Conservation (phyloP, 2,329 filamentous ascomycete species). For the Graphilbum ipis-grandicollis region DNA sequence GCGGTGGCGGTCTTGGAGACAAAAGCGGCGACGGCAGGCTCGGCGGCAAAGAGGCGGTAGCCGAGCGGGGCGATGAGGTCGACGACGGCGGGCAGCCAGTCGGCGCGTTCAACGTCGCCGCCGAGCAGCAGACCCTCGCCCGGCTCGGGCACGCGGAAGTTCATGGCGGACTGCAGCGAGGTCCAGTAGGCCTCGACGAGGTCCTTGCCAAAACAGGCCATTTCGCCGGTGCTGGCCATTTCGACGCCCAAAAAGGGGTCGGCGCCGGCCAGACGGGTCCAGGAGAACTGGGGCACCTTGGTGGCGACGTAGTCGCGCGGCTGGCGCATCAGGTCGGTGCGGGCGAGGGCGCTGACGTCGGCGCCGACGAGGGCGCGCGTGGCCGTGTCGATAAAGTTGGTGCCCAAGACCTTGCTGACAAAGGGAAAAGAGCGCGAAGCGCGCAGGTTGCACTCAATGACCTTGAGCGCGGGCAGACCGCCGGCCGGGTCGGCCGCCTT, state of each 20-base stretch:
- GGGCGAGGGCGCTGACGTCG: conserved; percentile 45
- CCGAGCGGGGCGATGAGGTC: conserved; percentile 77
- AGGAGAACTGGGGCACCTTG: conserved; percentile 98
- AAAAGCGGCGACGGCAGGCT: conserved; percentile 63
- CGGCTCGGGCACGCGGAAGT: conserved; percentile 90
- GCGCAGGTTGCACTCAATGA: conserved; percentile 96
- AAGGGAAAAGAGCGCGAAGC: conserved; percentile 96
- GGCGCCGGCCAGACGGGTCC: conserved; percentile 88
- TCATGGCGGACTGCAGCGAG: conserved; percentile 92
- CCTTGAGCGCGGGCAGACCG: conserved; percentile 61
- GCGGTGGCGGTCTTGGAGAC: conserved; percentile 53
- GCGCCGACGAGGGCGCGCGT: conserved; percentile 81
- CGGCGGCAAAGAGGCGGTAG: conserved; percentile 87
- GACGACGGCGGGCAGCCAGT: conserved; percentile 61
- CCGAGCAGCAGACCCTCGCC: conserved; percentile 93
- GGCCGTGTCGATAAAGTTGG: conserved; percentile 90
- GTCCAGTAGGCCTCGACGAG: conserved; percentile 99
- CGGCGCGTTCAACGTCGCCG: conserved; percentile 44
- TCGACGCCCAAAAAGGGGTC: conserved; percentile 95
- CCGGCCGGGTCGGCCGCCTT: conserved; percentile 69
- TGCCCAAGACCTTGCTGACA: conserved; percentile 95
- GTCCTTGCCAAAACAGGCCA: conserved; percentile 86
- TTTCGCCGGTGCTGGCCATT: conserved; percentile 99
- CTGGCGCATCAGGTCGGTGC: conserved; percentile 75
- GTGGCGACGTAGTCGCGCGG: conserved; percentile 94